Base-by-base conservation (phyloP, 805 yeast genomes). In the Pichia deserticola region DNA sequence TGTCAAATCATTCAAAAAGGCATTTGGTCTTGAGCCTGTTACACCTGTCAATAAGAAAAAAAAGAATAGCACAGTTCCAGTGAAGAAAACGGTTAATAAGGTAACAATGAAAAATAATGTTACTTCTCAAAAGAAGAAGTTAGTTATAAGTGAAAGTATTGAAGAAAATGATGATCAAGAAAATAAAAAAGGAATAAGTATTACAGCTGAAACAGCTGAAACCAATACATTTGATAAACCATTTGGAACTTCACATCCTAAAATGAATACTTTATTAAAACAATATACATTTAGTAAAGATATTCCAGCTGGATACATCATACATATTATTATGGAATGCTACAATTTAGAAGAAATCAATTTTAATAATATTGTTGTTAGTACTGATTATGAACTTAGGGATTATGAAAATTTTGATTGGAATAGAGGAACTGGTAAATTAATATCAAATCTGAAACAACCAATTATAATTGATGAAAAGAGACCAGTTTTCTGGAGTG, bases 251-350 rank as follows among this genome's bases (percentile, higher is more conserved):
- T 60, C 65, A 3, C 89, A 86, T 60, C 93, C 93, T 3, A 63
- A 67, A 42, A 79, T 81, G 39, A 83, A 78, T 60, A 77, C 79
- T 50, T 79, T 82, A 54, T 62, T 87, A 36, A 58, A 73, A 48
- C 83, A 78, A 62, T 85, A 84, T 64, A 73, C 87, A 4, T 71
- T 76, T 25, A 74, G 83, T n/a, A 79, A 76, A 56, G 97, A 89
- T 62, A 61, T 89, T 7, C 97, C 97, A 1, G 67, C 84, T 32
- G 97, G 96, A 0, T 79, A 80, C 54, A 59, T 89, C 9, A 60
- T 89, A 12, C 95, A 86, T 61, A 59, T 88, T 36, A 60, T 89
- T 37, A 75, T 74, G n/a, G 67, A 78, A 35, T 89, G 96, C 60
- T 79, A 79, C 12, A 82, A 84, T 55, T 57, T 89, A 36, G 65